A percentile compares a stretch with the other conserved stretches of the same genome.
Conservation (phyloP, 2,329 filamentous ascomycete species). For the Cercospora sp. region DNA sequence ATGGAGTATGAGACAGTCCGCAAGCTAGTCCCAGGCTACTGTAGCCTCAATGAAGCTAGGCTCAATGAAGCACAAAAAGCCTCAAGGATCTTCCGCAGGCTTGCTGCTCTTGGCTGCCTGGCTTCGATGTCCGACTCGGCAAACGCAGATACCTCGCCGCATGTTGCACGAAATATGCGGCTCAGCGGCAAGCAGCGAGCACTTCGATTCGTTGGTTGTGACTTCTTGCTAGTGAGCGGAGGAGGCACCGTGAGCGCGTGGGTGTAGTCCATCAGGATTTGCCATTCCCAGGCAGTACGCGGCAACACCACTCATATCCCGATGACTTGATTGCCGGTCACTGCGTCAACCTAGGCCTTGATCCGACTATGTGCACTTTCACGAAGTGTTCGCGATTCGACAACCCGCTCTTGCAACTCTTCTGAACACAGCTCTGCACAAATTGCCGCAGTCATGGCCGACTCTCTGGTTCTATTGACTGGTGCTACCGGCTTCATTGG, state of each 20-base stretch:
- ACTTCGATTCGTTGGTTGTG: background rate
- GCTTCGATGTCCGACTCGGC: slow-evolving; percentile 9
- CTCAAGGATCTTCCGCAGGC: background rate
- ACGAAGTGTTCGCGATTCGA: background rate
- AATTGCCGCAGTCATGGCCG: slow-evolving; percentile 5
- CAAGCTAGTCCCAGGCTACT: background rate
- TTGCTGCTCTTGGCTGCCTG: background rate
- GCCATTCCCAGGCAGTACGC: background rate
- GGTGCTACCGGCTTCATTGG: slow-evolving; percentile 45
- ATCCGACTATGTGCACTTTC: background rate
- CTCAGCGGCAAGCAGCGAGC: background rate
- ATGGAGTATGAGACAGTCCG: background rate
- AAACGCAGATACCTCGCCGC: background rate
- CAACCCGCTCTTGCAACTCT: background rate
- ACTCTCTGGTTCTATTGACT: slow-evolving; percentile 37
- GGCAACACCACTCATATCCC: background rate
- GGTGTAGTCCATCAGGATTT: too few species aligned
- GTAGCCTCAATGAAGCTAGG: background rate
- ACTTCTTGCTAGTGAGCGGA: background rate
- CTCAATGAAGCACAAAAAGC: background rate
- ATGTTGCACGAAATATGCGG: background rate
- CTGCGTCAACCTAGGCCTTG: background rate
- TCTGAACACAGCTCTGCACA: background rate
- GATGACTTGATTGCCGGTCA: background rate
- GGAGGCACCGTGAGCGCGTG: background rate